These are phyloP conservation scores for Pelargonium fulgidum DNA, from an alignment of 441 rosid genomes.

Conservation along the genomic window DNA sequence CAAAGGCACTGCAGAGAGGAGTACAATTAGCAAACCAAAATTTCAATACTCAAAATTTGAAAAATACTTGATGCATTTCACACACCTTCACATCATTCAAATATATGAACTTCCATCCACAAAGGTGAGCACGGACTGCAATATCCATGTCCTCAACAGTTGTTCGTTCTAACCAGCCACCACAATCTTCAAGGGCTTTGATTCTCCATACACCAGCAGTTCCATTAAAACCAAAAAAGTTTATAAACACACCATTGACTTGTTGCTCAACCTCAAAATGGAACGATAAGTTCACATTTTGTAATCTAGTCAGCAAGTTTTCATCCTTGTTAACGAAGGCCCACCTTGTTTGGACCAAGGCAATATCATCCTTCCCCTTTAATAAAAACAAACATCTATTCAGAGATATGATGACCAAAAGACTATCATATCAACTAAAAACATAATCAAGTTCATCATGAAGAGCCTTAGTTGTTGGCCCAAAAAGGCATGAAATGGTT, in stretches of 20 bases:
- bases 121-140: constrained; percentile 56
- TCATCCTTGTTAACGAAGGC: constrained; percentile 86
- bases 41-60: constrained; percentile 9
- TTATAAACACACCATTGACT: constrained; percentile 74
- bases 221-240: constrained; percentile 90
- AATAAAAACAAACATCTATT: constrained; percentile 13
- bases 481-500: neutral
- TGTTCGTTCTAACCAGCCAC: constrained; percentile 90
- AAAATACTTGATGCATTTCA: neutral
- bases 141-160: constrained; percentile 32
- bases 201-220: constrained; percentile 96
- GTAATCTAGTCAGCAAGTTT: constrained; percentile 85
- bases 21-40: constrained; percentile 8
- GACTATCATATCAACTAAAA: neutral
- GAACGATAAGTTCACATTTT: constrained; percentile 80
- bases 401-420: constrained; percentile 6
- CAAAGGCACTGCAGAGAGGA: constrained; percentile 64
- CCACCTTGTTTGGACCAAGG: constrained; percentile 88
- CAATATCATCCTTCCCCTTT: constrained; percentile 72
- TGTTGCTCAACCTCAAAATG: constrained; percentile 96
- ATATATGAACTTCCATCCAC: constrained; percentile 87
- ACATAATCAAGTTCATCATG: neutral
- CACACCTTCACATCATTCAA: constrained; percentile 77
- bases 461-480: neutral
- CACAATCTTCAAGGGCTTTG: constrained; percentile 85